Percentiles rank a stretch among this genome's conserved stretches.
phyloP scores from a whole-genome alignment of 768 basidiomycete species.

The Trametes cinnabarina region DNA sequence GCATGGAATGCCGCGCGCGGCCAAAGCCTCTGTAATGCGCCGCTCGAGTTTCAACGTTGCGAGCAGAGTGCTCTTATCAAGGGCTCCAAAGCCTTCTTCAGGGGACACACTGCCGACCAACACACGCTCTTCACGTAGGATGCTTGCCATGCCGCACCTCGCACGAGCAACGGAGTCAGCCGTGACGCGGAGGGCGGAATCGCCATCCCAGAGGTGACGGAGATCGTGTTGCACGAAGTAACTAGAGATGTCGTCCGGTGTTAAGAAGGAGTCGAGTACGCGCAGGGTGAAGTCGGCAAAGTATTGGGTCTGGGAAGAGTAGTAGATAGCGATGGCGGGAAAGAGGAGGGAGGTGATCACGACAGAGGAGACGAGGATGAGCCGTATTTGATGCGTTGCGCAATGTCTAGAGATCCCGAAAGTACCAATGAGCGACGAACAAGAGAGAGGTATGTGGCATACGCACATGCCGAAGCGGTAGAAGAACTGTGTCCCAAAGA shows the following conservation, averaged over 20 bases:
- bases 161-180: constrained; percentile 72
- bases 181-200: constrained; percentile 59
- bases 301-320: constrained; percentile 62
- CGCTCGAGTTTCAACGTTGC: constrained; percentile 65
- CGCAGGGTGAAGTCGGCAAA: constrained; percentile 53
- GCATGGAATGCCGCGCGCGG: constrained; percentile 47
- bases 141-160: constrained; percentile 65
- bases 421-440: not conserved
- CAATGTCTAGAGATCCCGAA: constrained; percentile 60
- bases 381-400: constrained; percentile 85
- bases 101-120: constrained; percentile 55
- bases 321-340: constrained; percentile 84
- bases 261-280: constrained; percentile 62
- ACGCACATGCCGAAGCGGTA: constrained; percentile 80
- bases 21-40: constrained; percentile 46
- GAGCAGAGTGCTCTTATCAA: constrained; percentile 60
- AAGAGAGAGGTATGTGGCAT: not conserved
- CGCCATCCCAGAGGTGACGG: constrained; percentile 67
- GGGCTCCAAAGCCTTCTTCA: constrained; percentile 41
- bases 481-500: constrained; percentile 50
- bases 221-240: constrained; percentile 61
- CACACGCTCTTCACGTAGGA: constrained; percentile 75
- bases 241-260: constrained; percentile 50
- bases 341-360: constrained; percentile 90
- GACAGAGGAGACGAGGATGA: constrained; percentile 82